Evolutionary conservation across 768 basidiomycete genomes (phyloP).

Genomic region (Clavaria fumosa): DNA sequence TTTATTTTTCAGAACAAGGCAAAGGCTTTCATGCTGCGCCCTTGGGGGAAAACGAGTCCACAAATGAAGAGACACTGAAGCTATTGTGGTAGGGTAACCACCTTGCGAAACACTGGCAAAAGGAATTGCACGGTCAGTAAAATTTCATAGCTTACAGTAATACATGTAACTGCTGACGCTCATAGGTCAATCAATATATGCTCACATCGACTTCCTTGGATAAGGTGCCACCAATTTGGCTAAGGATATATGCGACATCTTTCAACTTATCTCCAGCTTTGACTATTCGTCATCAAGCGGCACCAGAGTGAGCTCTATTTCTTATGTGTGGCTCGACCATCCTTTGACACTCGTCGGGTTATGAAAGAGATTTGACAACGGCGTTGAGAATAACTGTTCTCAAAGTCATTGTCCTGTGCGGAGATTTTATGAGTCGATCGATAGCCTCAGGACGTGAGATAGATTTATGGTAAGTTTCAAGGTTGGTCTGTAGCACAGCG

Average conservation of each 20-base stretch:
- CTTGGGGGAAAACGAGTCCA: slow-evolving; percentile 92
- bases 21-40: slow-evolving; percentile 95
- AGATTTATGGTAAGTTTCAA: slow-evolving; percentile 73
- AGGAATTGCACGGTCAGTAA: slow-evolving; percentile 56
- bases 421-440: slow-evolving; percentile 83
- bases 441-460: slow-evolving; percentile 64
- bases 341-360: slow-evolving; percentile 69
- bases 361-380: slow-evolving; percentile 77
- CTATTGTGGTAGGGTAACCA: slow-evolving; percentile 92
- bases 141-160: no score
- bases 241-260: slow-evolving; percentile 57
- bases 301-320: slow-evolving; percentile 81
- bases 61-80: slow-evolving; percentile 78
- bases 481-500: slow-evolving; percentile 30
- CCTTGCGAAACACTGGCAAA: slow-evolving; percentile 92
- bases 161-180: no score
- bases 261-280: neutral
- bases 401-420: slow-evolving; percentile 80
- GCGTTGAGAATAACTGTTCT: slow-evolving; percentile 81
- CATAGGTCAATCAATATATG: slow-evolving; percentile 83
- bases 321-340: slow-evolving; percentile 92
- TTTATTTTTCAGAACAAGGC: slow-evolving; percentile 42
- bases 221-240: slow-evolving; percentile 77
- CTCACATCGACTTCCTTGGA: slow-evolving; percentile 96
- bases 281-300: slow-evolving; percentile 27